phyloP scores from a whole-genome alignment of 2,329 filamentous ascomycete genomes.

The Colletotrichum chlorophyti region DNA sequence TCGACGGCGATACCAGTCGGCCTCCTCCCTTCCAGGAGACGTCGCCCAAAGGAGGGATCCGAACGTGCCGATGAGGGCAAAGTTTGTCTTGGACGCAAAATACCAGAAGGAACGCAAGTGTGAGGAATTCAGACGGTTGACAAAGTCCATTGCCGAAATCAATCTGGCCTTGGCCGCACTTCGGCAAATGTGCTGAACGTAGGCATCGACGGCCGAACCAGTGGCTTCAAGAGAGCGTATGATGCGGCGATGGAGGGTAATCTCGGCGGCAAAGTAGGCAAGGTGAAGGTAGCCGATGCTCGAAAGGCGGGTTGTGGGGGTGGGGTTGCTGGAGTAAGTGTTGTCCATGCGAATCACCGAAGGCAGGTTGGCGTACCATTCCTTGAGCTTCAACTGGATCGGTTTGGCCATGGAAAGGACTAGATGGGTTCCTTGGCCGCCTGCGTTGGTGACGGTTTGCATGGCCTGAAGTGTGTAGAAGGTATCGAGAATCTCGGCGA shows the following conservation, averaged over 20 bases:
- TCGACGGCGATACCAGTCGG: constrained; percentile 87
- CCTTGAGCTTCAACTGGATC: constrained; percentile 81
- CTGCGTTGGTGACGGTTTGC: constrained; percentile 70
- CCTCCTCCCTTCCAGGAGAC: constrained; percentile 84
- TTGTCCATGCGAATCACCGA: constrained; percentile 70
- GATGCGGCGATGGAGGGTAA: constrained; percentile 89
- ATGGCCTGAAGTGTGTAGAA: constrained; percentile 84
- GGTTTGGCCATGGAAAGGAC: constrained; percentile 80
- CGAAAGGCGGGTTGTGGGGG: constrained; percentile 54
- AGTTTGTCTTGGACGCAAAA: constrained; percentile 87
- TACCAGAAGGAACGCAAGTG: constrained; percentile 95
- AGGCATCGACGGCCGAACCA: constrained; percentile 67
- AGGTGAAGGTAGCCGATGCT: constrained; percentile 83
- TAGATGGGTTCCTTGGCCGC: constrained; percentile 72
- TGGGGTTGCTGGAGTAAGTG: constrained; percentile 47
- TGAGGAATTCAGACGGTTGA: constrained; percentile 85
- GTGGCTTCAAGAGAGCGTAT: constrained; percentile 74
- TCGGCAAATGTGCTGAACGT: constrained; percentile 90
- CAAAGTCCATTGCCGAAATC: constrained; percentile 96
- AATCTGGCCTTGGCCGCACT: constrained; percentile 92
- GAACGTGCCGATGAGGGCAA: constrained; percentile 94
- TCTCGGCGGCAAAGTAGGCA: constrained; percentile 92
- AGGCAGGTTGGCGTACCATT: constrained; percentile 80
- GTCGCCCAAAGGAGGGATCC: constrained; percentile 90
- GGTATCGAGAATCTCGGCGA: constrained; percentile 81